Conservation (phyloP, 108 stramenopile species). For the Pseudonitzschia pungens region DNA sequence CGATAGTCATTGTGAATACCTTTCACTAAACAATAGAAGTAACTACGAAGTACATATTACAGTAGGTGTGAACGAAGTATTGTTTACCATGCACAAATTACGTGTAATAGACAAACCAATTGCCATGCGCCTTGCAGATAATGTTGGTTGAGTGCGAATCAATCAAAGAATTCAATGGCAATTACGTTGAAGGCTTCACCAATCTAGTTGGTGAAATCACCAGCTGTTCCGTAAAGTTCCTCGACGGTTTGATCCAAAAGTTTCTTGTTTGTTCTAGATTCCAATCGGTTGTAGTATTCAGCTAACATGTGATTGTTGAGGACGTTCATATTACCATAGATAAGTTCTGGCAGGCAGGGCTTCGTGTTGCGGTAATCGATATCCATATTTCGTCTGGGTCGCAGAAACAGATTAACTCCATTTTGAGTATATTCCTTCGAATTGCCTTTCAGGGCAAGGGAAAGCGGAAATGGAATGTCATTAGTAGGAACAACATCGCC, state of each 20-base stretch:
- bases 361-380: neutral
- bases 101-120: too few relatives aligned
- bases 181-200: too few relatives aligned
- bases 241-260: constrained; percentile 1
- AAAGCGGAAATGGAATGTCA: neutral
- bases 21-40: too few relatives aligned
- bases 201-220: too few relatives aligned
- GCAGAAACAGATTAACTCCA: constrained; percentile 3
- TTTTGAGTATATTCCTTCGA: neutral
- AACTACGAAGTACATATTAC: too few relatives aligned
- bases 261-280: neutral
- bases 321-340: neutral
- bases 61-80: too few relatives aligned
- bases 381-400: neutral
- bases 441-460: constrained; percentile 2
- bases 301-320: neutral
- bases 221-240: constrained; percentile 3
- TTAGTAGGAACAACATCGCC: constrained; percentile 29
- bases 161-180: too few relatives aligned
- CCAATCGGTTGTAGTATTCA: neutral
- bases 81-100: too few relatives aligned
- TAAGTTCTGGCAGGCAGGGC: neutral
- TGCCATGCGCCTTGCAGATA: too few relatives aligned
- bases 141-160: too few relatives aligned
- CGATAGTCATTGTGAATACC: too few relatives aligned